Evolutionary conservation across 257 asterid genomes (phyloP), one percentile per base, ranked within the genome.

Genomic region (Handroanthus guayacan): DNA sequence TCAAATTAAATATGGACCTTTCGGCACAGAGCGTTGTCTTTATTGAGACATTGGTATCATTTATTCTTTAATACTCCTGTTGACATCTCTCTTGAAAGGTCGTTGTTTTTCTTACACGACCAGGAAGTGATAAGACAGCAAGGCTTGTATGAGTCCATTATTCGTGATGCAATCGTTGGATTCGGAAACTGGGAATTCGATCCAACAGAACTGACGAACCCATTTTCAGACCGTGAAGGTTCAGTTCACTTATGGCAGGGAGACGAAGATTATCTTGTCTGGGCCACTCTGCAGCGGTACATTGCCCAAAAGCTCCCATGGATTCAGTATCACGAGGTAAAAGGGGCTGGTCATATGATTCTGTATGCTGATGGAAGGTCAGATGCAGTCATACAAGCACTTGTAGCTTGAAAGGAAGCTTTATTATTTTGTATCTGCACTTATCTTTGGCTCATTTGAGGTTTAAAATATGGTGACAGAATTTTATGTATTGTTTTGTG

Each of bases 221-320:
- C 91, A 5, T 89, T 87, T 72, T 76, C 90, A 14, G 79, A 87
- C 3, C 64, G 87, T 39, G 93, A 80, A 80, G 95, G 87, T 34
- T 77, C 88, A 0, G 92, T 92, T 48, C 97, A 94, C 81, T 75
- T 94, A 58, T 94, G 96, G 97, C 94, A 88, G 37, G 99, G 99
- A 18, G 97, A 92, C 6, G 94, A 89, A 0, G 99, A 94, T 71
- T 6, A 6, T 67, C 76, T 92, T 10, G 96, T 87, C 54, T 96
- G 96, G 0, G 95, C 78, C 57, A 60, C 83, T 50, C 77, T 85
- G 50, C 99, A 94, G 83, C 87, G 95, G 10, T 87, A 87, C 84
- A 80, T 92, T 56, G 89, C 86, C 43, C 60, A 77, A 8, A 69
- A 74, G 79, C 90, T 92, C 34, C 99, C 97, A 0, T 94, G 99